Evolutionary conservation across 2,329 filamentous ascomycete species (phyloP).

Genomic region (Xylaria digitata): DNA sequence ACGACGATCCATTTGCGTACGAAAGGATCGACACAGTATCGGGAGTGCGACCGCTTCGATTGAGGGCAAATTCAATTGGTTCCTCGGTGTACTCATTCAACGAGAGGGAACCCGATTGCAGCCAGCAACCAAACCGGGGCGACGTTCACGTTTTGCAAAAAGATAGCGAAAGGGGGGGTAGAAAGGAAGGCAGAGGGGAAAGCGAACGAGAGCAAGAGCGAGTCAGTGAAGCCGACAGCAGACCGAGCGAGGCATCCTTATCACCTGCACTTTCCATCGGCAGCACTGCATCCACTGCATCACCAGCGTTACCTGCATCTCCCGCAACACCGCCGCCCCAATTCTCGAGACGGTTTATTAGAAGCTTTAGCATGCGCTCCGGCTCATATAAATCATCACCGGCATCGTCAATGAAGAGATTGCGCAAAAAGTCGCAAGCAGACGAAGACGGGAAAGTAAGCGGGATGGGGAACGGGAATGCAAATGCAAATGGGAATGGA

Average conservation of each 20-base stretch:
- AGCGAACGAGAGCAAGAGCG: conserved; percentile 21
- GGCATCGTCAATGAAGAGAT: conserved; percentile 41
- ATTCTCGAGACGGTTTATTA: conserved; percentile 47
- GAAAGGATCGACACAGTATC: conserved; percentile 43
- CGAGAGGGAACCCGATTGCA: conserved; percentile 34
- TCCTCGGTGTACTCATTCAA: conserved; percentile 50
- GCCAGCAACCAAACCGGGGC: conserved; percentile 13
- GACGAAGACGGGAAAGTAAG: conserved; percentile 20
- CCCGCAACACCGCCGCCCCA: conserved; percentile 47
- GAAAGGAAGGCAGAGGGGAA: conserved; percentile 4
- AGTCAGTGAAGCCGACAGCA: conserved; percentile 43
- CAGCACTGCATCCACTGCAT: conserved; percentile 44
- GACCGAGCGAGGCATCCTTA: conserved; percentile 44
- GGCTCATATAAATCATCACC: conserved; percentile 39
- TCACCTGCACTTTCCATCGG: conserved; percentile 48
- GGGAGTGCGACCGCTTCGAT: conserved; percentile 44
- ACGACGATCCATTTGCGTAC: conserved; percentile 52
- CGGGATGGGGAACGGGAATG: background rate
- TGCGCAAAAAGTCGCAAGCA: conserved; percentile 45
- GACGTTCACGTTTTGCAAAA: conserved; percentile 6
- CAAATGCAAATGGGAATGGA: conserved; percentile 1
- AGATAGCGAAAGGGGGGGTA: background rate
- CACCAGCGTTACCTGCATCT: conserved; percentile 40
- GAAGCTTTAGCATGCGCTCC: conserved; percentile 47
- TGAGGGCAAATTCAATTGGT: conserved; percentile 46